Base-by-base conservation (phyloP, 371 early-diverging fungal genomes). In the Umbelopsis sp. region DNA sequence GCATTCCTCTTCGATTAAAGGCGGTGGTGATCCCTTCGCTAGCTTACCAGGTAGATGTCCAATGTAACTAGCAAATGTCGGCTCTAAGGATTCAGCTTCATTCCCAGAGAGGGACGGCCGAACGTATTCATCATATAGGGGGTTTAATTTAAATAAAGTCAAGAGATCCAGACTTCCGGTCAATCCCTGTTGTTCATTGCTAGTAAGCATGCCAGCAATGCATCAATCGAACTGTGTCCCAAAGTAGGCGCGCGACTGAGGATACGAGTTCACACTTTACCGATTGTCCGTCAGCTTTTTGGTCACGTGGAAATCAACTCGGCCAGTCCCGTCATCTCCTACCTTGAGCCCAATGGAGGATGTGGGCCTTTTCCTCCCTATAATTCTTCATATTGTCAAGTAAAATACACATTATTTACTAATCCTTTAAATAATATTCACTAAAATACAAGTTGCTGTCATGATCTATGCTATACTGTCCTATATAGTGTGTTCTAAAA, bases 121-220 rank as follows among this genome's bases (percentile, higher is more conserved):
- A 63, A 89, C 85, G 45, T 85, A 82, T 66, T 80, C 77, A 67
- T 89, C 77, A 69, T 89, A 89, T 35, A 83, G 76, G 45, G 86
- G 84, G 64, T 83, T 75, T 38, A 89, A 78, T 66, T 84, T 80
- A 74, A 80, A 87, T 25, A 83, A 83, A 2, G 84, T 75, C 50
- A 89, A 69, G 12, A 89, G 74, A 74, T 89, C 89, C 53, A 81
- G 83, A 65, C 80, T 85, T 63, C 86, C 89, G 25, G 84, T 81
- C 70, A 87, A 68, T 65, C 69, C 69, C 44, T n/a, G 65, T 57
- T 57, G 57, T 68, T 69, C 65, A 57, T 57, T 57, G 35, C 57
- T 35, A 57, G 57, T 35, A 35, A 57, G 57, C 57, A 57, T 57
- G 35, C 57, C 57, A 32, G 57, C 35, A 35, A 35, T 76, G 76